phyloP scores from a whole-genome alignment of 177 flowering plant genomes.

The Tripterygium wilfordii region DNA sequence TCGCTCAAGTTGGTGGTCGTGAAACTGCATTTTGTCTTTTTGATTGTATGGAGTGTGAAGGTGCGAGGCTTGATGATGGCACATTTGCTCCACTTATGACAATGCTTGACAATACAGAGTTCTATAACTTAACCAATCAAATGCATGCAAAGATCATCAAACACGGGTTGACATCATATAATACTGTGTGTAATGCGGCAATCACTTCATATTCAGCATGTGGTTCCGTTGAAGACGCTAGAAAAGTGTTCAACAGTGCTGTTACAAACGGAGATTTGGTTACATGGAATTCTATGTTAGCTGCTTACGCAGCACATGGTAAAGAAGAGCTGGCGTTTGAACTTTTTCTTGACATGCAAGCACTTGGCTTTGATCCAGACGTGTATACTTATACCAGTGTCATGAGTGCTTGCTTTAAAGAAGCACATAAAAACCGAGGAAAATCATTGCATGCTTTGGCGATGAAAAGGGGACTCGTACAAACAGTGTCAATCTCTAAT shows the following conservation, averaged over 20 bases:
- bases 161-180: constrained; percentile 32
- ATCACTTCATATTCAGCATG: constrained; percentile 70
- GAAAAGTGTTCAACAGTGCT: constrained; percentile 39
- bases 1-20: constrained; percentile 35
- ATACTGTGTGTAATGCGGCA: constrained; percentile 49
- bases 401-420: constrained; percentile 57
- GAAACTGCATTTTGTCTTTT: constrained; percentile 41
- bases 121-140: constrained; percentile 28
- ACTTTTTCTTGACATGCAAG: constrained; percentile 53
- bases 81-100: constrained; percentile 64
- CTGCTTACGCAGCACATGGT: constrained; percentile 46
- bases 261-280: constrained; percentile 46
- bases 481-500: constrained; percentile 44
- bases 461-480: constrained; percentile 54
- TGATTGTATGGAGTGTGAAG: constrained; percentile 50
- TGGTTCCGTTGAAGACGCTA: constrained; percentile 53
- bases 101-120: constrained; percentile 23
- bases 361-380: constrained; percentile 52
- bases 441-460: constrained; percentile 63
- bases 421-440: constrained; percentile 31
- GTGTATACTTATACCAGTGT: constrained; percentile 64
- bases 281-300: constrained; percentile 81
- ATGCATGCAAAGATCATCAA: constrained; percentile 56
- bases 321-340: constrained; percentile 29
- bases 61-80: constrained; percentile 52